A percentile compares a stretch with the other conserved stretches of the same genome.
Evolutionary conservation across 495 filamentous ascomycete species (phyloP).

Genomic region (Beverwykella pulmonaria): DNA sequence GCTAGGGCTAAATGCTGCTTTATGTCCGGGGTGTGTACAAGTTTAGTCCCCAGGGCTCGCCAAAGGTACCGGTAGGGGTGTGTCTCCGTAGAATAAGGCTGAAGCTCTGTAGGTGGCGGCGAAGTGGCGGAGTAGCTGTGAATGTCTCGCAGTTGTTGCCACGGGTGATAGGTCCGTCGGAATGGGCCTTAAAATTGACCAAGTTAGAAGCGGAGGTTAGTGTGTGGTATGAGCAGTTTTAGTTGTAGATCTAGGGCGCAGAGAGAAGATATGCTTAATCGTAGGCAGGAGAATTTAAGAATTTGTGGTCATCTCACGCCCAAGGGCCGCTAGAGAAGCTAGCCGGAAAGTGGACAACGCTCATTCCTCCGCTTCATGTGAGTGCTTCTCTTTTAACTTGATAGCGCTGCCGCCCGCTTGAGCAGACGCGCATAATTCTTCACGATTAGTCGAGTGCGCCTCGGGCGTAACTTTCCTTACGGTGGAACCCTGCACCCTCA

Average conservation of each 20-base stretch:
- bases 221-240: neutral
- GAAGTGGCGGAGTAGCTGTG: slow-evolving; percentile 29
- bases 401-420: neutral
- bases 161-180: slow-evolving; percentile 33
- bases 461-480: slow-evolving; percentile 17
- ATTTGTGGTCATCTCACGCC: slow-evolving; percentile 10
- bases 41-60: slow-evolving; percentile 22
- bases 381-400: neutral
- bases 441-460: slow-evolving; percentile 2
- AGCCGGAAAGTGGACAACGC: neutral
- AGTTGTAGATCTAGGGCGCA: slow-evolving; percentile 25
- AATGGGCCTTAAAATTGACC: slow-evolving; percentile 24
- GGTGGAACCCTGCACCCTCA: slow-evolving; percentile 18
- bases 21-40: slow-evolving; percentile 19
- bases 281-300: neutral
- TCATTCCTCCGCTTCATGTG: neutral
- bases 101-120: slow-evolving; percentile 30
- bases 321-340: neutral
- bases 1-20: slow-evolving; percentile 20
- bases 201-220: slow-evolving; percentile 22
- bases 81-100: slow-evolving; percentile 34
- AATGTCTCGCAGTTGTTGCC: slow-evolving; percentile 31
- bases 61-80: slow-evolving; percentile 6
- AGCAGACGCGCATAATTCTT: neutral
- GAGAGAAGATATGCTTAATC: slow-evolving; percentile 16